These are phyloP conservation scores for Torulaspora delbrueckii DNA, from an alignment of 805 yeast genomes.

Conservation along the genomic window DNA sequence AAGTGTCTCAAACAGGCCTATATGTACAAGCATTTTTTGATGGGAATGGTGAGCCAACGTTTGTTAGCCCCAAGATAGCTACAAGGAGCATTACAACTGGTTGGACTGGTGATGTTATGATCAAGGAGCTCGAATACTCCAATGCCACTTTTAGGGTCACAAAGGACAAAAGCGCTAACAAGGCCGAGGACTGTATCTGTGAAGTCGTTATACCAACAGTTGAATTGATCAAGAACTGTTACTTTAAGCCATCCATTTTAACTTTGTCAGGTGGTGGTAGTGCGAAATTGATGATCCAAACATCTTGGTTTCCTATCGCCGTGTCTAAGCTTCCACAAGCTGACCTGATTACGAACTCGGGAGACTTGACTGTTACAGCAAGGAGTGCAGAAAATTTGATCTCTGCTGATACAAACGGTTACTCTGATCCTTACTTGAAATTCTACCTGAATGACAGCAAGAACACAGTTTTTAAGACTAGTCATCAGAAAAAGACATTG, in stretches of 20 bases:
- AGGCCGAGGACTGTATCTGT: conserved; percentile 54
- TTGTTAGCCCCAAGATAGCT: conserved; percentile 47
- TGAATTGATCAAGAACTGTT: conserved; percentile 61
- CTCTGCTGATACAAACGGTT: conserved; percentile 87
- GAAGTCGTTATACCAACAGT: conserved; percentile 62
- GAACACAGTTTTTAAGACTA: conserved; percentile 62
- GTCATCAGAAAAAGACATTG: conserved; percentile 78
- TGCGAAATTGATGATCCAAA: conserved; percentile 51
- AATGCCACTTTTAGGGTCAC: conserved; percentile 56
- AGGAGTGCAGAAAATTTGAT: conserved; percentile 62
- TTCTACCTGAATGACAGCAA: conserved; percentile 61
- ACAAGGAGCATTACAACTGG: conserved; percentile 36
- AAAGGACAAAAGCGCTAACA: conserved; percentile 49
- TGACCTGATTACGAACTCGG: conserved; percentile 73
- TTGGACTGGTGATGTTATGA: conserved; percentile 65
- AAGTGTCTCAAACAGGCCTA: conserved; percentile 48
- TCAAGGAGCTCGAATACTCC: conserved; percentile 77
- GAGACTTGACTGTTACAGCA: conserved; percentile 58
- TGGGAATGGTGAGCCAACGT: conserved; percentile 62
- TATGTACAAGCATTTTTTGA: conserved; percentile 77
- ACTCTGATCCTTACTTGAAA: conserved; percentile 85
- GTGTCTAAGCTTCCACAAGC: conserved; percentile 57
- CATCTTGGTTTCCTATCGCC: conserved; percentile 76
- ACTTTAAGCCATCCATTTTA: conserved; percentile 53
- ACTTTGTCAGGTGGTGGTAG: conserved; percentile 50